Conservation (phyloP, 352 stramenopile species). For the Pythium folliculosum region DNA sequence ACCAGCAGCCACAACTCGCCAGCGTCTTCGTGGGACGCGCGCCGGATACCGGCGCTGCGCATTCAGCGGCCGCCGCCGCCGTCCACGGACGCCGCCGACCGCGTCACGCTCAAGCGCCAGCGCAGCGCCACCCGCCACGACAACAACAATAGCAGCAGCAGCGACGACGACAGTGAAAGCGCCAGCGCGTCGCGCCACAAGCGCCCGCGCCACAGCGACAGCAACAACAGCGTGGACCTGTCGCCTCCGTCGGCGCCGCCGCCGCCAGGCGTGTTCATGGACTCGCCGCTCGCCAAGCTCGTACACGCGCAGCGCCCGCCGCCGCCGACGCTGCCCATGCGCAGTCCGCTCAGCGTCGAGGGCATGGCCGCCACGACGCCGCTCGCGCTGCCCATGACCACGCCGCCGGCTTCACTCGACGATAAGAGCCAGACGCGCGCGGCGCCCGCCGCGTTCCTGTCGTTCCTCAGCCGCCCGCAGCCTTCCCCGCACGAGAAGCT, state of each 20-base stretch:
- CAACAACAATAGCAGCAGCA: neutral
- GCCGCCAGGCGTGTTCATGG: conserved; percentile 21
- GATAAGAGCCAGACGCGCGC: conserved; percentile 6
- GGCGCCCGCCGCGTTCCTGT: conserved; percentile 7
- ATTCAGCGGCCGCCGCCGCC: conserved; percentile 7
- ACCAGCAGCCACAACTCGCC: neutral
- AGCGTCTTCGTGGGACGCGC: conserved; percentile 3
- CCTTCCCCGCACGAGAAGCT: conserved; percentile 1
- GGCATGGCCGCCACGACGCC: neutral
- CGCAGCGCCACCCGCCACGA: conserved; percentile 12
- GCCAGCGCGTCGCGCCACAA: conserved; percentile 8
- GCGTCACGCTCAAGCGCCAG: conserved; percentile 37
- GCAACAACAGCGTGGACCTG: neutral
- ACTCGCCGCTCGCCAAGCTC: conserved; percentile 21
- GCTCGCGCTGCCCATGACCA: too few species aligned
- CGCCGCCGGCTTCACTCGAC: neutral
- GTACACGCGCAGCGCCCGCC: conserved; percentile 12
- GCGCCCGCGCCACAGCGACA: conserved; percentile 4
- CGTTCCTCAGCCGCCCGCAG: conserved; percentile 1
- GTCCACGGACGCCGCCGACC: conserved; percentile 23
- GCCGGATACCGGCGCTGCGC: conserved; percentile 14
- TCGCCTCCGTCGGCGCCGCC: conserved; percentile 1
- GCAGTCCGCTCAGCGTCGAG: conserved; percentile 19
- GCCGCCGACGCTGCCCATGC: conserved; percentile 7
- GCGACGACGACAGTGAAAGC: conserved; percentile 5